Base-by-base conservation (phyloP, 2,329 filamentous ascomycete genomes). In the Rhynchosporium agropyri region DNA sequence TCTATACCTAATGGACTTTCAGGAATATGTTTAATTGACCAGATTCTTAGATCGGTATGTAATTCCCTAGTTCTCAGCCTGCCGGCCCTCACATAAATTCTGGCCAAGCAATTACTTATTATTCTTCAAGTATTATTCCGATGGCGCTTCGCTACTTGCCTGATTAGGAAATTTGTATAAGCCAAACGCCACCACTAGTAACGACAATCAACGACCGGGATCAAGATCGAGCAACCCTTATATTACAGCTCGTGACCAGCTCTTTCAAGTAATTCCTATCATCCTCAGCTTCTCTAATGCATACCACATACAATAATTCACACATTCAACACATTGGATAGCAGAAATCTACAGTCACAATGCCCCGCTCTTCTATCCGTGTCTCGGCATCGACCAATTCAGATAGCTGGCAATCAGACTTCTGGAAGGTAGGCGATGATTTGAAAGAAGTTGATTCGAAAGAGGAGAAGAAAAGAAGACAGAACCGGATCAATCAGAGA, bases 401-500 rank as follows among this genome's bases (percentile, higher is more conserved):
- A 42, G 51, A 42, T n/a, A 26, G 2, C n/a, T 38, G 50, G 50
- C 20, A 26, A 12, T 53, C 50, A 53, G 36, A 62, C 42, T 28
- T 43, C 42, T 49, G 57, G 61, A 63, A 56, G 20, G 15, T n/a
- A 15, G 56, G 55, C 28, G 81, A 88, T 63, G 84, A 90, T 76
- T 91, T 89, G 89, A 79, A 82, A 31, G 81, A 85, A 0, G 79
- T 91, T 29, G 82, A 81, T 6, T 87, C 90, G 67, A 86, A 86
- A 0, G 84, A 85, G 61, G 86, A 90, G 75, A 81, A 89, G 68
- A 80, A 89, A 61, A 85, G 87, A 60, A 88, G 90, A 31, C 89
- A 91, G 73, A 91, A 91, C 71, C 84, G 88, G 45, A 82, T 91
- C 63, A 89, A 89, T 2, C 89, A 91, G 71, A 81, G 89, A 45